These are phyloP conservation scores for Petrea volubilis DNA, from an alignment of 257 asterid species.

Conservation along the genomic window DNA sequence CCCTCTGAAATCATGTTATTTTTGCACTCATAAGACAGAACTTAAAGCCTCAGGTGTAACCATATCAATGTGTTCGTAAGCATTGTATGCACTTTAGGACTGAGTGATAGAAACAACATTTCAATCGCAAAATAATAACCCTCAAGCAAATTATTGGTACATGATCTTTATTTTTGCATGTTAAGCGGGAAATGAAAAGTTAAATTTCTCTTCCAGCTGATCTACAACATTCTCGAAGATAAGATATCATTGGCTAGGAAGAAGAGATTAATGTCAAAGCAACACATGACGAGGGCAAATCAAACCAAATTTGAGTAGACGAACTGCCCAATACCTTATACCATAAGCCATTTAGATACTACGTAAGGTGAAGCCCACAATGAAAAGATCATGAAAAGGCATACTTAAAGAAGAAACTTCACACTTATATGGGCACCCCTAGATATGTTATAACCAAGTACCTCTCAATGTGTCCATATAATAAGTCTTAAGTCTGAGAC, in stretches of 20 bases:
- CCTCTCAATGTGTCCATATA: too few species aligned
- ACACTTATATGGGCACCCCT: too few species aligned
- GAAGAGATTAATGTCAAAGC: slow-evolving; percentile 4
- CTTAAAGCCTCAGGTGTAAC: slow-evolving; percentile 15
- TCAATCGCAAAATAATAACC: slow-evolving; percentile 6
- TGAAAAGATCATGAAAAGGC: too few species aligned
- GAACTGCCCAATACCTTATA: too few species aligned
- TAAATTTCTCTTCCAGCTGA: background rate
- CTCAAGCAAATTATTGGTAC: background rate
- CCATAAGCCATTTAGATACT: too few species aligned
- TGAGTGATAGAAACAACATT: slow-evolving; percentile 6
- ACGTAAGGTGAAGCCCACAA: too few species aligned
- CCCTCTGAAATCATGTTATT: slow-evolving; percentile 79
- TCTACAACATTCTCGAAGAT: background rate
- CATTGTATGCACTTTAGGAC: slow-evolving; percentile 7
- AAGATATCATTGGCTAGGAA: background rate
- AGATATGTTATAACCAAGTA: too few species aligned
- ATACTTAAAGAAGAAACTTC: too few species aligned
- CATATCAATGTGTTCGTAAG: slow-evolving; percentile 4
- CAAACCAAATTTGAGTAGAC: background rate
- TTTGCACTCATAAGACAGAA: slow-evolving; percentile 23
- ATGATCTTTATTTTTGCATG: slow-evolving; percentile 8
- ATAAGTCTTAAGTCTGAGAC: too few species aligned
- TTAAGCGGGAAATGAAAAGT: background rate
- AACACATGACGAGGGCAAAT: background rate